phyloP scores from a whole-genome alignment of 78 protist species.

The Tieghemostelium lacteum region DNA sequence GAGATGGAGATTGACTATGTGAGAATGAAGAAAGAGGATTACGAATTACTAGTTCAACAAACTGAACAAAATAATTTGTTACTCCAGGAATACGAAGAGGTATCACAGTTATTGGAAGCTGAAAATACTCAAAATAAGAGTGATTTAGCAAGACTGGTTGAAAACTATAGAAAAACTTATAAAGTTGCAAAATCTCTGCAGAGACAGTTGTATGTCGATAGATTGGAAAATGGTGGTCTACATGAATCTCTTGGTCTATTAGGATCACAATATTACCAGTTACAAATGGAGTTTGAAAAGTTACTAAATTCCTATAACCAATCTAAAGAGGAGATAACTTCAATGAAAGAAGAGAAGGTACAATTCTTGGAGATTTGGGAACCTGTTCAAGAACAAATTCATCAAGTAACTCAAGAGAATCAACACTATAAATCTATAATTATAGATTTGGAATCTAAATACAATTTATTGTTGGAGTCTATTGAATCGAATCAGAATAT shows the following conservation, averaged over 20 bases:
- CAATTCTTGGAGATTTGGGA: not conserved
- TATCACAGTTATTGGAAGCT: not conserved
- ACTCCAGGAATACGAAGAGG: not conserved
- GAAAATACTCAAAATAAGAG: not conserved
- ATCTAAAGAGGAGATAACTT: no score
- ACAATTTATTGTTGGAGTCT: constrained; percentile 20
- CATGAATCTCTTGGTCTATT: no score
- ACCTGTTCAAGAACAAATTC: constrained; percentile 11
- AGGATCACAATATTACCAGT: not conserved
- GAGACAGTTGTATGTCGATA: no score
- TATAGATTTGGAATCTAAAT: not conserved
- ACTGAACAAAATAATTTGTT: constrained; percentile 11
- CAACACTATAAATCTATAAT: not conserved
- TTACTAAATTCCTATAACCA: not conserved
- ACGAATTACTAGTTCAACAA: not conserved
- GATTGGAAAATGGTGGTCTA: no score
- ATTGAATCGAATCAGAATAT: not conserved
- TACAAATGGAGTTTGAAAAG: not conserved
- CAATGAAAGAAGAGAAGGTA: constrained; percentile 1
- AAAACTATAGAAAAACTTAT: no score
- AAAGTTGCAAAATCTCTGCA: no score
- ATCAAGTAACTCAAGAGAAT: constrained; percentile 1
- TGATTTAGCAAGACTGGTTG: not conserved
- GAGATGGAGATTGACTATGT: not conserved
- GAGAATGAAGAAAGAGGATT: constrained; percentile 1